These are phyloP conservation scores for Nyctanthes arbortristis DNA, from an alignment of 257 asterid species.

Conservation along the genomic window DNA sequence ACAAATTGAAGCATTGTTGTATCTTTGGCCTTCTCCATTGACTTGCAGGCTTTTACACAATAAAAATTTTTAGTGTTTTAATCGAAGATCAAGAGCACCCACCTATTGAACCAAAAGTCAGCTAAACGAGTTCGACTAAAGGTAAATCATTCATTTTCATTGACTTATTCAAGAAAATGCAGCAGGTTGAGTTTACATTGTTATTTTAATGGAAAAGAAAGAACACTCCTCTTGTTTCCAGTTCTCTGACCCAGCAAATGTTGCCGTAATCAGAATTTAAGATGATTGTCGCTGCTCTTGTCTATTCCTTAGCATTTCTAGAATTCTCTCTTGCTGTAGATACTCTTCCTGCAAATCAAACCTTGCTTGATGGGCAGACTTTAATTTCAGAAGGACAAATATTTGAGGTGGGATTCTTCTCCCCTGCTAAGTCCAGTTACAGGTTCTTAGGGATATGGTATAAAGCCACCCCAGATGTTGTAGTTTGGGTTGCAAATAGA, in stretches of 20 bases:
- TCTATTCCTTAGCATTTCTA: constrained; percentile 4
- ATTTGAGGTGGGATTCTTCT: constrained; percentile 38
- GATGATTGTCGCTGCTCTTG: neutral
- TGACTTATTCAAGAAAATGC: too few relatives aligned
- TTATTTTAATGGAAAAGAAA: too few relatives aligned
- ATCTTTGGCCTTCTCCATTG: too few relatives aligned
- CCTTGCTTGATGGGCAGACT: constrained; percentile 10
- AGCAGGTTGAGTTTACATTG: too few relatives aligned
- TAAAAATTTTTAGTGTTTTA: too few relatives aligned
- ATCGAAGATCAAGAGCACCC: too few relatives aligned
- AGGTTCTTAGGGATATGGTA: constrained; percentile 36
- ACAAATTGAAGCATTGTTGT: too few relatives aligned
- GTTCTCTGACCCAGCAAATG: too few relatives aligned
- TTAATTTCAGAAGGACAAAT: constrained; percentile 27
- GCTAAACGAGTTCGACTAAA: too few relatives aligned
- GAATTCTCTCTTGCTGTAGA: constrained; percentile 3
- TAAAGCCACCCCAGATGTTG: constrained; percentile 22
- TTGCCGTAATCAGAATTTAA: neutral
- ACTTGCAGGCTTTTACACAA: too few relatives aligned
- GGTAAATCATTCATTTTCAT: too few relatives aligned
- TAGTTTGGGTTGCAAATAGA: constrained; percentile 38
- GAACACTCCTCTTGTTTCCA: neutral
- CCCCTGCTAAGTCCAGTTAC: constrained; percentile 19
- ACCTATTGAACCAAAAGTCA: too few relatives aligned
- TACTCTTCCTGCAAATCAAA: constrained; percentile 30